Base-by-base conservation (phyloP, 2,329 filamentous ascomycete genomes). In the Penicillium sp. region DNA sequence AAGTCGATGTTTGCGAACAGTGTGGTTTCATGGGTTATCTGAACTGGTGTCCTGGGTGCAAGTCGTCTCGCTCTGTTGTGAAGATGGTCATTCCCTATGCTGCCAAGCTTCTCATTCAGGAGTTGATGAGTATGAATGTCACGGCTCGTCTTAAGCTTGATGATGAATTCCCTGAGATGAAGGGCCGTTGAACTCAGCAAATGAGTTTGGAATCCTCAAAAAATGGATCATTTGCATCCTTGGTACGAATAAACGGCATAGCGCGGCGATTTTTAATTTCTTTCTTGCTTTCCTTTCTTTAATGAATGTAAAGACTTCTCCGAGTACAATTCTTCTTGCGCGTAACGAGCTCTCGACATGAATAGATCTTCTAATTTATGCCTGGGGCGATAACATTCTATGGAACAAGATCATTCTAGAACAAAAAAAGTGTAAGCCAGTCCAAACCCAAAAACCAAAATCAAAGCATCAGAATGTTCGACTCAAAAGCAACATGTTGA, bases 81-180 rank as follows among this genome's bases (percentile, higher is more conserved):
- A 88, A 89, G 74, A 96, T 99, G 89, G 93, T 88, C 32, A 95
- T 99, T 83, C 94, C 94, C 32, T 99, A 99, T 75, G 94, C 94
- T 16, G 94, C 94, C 1, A 97, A 99, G 82, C 77, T 99, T 70
- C 79, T 99, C 52, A 91, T 97, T 46, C 94, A 99, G 79, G 94
- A 99, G 77, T 76, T 99, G 67, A 88, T 96, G 69, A 96, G 91
- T 73, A 99, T 99, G 94, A 99, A 99, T 73, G 91, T 99, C n/a
- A 90, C 92, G 58, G 93, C 96, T 56, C 83, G 90, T 54, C 79
- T 99, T 76, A 90, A 93, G 79, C 77, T 99, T 62, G 91, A 91
- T 67, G 94, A 99, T 71, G 91, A 97, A 76, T 99, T 99, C 73
- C 92, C 92, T 5, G 73, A 76, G 54, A 68, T 65, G 38, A 73